Evolutionary conservation across 441 rosid species (phyloP).

Genomic region (Eutrema salsugineum): DNA sequence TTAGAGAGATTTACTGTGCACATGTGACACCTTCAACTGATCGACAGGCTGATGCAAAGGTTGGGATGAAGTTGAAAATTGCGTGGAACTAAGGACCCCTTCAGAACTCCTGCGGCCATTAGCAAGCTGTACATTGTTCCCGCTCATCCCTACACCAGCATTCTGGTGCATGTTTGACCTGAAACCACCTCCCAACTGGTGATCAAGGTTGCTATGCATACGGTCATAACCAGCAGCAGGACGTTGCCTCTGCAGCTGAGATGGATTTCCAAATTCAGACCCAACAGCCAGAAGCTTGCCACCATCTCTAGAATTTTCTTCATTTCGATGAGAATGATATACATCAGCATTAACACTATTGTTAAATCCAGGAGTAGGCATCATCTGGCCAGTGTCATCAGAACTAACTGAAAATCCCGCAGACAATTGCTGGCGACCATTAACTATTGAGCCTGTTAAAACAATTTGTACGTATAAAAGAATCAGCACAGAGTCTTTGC

Average conservation of each 20-base stretch:
- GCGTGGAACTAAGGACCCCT: slow-evolving; percentile 45
- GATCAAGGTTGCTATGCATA: slow-evolving; percentile 61
- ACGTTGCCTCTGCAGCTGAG: slow-evolving; percentile 73
- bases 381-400: slow-evolving; percentile 81
- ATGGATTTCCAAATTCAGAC: slow-evolving; percentile 57
- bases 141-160: slow-evolving; percentile 67
- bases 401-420: slow-evolving; percentile 59
- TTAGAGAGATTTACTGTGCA: slow-evolving; percentile 60
- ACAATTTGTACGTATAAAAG: background rate
- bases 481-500: slow-evolving; percentile 6
- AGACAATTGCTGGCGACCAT: slow-evolving; percentile 69
- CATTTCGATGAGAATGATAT: slow-evolving; percentile 54
- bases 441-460: slow-evolving; percentile 59
- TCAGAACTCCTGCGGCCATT: slow-evolving; percentile 64
- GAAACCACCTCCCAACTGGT: slow-evolving; percentile 69
- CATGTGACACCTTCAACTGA: slow-evolving; percentile 61
- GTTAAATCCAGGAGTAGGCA: slow-evolving; percentile 89
- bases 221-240: slow-evolving; percentile 67
- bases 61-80: slow-evolving; percentile 64
- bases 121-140: slow-evolving; percentile 52
- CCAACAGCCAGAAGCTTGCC: slow-evolving; percentile 69
- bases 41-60: slow-evolving; percentile 72
- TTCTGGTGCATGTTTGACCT: slow-evolving; percentile 74
- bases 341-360: slow-evolving; percentile 32
- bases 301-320: slow-evolving; percentile 55